Base-by-base conservation (phyloP, 257 asterid genomes). In the Fraxinus excelsior region DNA sequence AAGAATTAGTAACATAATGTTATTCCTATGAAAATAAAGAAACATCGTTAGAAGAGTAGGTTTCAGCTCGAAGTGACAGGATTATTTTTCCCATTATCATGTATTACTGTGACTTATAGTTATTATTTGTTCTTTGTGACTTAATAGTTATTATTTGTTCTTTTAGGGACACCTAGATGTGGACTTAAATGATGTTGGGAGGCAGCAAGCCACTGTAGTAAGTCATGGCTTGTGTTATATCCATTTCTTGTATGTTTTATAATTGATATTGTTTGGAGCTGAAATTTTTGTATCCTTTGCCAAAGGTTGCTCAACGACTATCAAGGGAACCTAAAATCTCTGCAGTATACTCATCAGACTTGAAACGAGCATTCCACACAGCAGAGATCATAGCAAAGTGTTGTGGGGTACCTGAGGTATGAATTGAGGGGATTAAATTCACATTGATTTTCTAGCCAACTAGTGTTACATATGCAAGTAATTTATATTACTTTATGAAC, bases 121-220 rank as follows among this genome's bases (percentile, higher is more conserved):
- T 32, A 68, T 75, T 76, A 14, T 68, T 40, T 62, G 73, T 73
- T 66, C 71, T 72, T 70, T n/a, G n/a, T n/a, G n/a, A n/a, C n/a
- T n/a, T n/a, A n/a, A n/a, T n/a, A n/a, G n/a, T n/a, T n/a, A n/a
- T n/a, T n/a, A n/a, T n/a, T 29, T 13, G 84, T 49, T 92, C 97
- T 77, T 46, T 38, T 78, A 94, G 98, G 99, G 97, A 70, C 97
- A 92, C 78, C 80, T 92, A 73, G 99, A 94, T 81, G 94, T 94
- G 67, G 97, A 90, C 74, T 82, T 94, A 37, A 94, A 92, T 26
- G 92, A 89, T 70, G 82, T 71, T 19, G 99, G 99, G 64, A 87
- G 94, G 77, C 83, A 88, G 81, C 99, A 94, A 76, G 99, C 97
- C n/a, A 67, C 70, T 73, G 97, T 87, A 28, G 98, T 94, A 85